Evolutionary conservation across 768 basidiomycete species (phyloP), one percentile per base, ranked within the genome.

Genomic region (Exidia glandulosa): DNA sequence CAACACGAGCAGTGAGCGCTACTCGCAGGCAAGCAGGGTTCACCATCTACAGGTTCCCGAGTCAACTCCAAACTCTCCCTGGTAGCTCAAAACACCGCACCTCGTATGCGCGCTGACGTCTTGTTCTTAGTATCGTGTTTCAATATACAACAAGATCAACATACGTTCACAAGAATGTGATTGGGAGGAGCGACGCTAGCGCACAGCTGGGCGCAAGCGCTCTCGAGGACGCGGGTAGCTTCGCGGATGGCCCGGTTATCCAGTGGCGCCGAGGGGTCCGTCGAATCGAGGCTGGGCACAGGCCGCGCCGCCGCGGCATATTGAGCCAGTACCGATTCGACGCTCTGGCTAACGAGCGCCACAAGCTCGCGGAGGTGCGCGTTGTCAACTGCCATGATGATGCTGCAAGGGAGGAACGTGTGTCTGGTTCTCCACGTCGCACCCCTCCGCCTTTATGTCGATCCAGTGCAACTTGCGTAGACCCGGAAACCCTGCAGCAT

Each of bases 181-280:
- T 64, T 57, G n/a, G 74, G 75, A 0, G 66, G 73, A 13, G 73
- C 71, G 13, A 75, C 65, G 23, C 71, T 70, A 9, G 68, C 56
- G 60, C 73, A 72, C 33, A 75, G 45, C 60, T 73, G 75, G 16
- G 66, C 65, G 61, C 73, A 73, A 52, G 73, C 73, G 41, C 73
- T 74, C 60, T 74, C 72, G 23, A 74, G 63, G 2, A 61, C 68
- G 27, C 67, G 65, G 33, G 72, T 34, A 1, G 69, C 59, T 32
- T 55, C 29, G 25, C 67, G 65, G 36, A 74, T 36, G 1, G 69
- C 57, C 36, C 47, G 16, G 16, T 50, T 37, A n/a, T 56, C 31
- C 33, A 32, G 32, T 7, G 50, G 16, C 32, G n/a, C 45, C 1
- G 65, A 60, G 37, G 63, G 66, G n/a, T 60, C 63, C 0, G 66